Percentiles rank a stretch among this genome's conserved stretches.
Evolutionary conservation across 2,329 filamentous ascomycete species (phyloP).

Genomic region (Calonectria fujianensis): DNA sequence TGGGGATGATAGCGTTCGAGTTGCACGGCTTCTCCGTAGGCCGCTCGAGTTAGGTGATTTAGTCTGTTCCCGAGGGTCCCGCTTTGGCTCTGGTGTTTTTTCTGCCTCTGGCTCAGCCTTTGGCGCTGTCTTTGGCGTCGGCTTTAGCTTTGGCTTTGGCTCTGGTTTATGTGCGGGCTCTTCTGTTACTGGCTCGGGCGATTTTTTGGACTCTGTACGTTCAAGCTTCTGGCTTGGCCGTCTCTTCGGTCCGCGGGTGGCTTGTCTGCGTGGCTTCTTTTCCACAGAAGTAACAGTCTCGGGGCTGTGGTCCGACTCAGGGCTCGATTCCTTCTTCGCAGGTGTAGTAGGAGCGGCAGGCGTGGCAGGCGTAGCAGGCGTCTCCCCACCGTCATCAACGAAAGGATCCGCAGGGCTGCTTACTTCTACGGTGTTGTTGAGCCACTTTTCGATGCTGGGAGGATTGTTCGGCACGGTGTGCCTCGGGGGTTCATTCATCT

Average conservation of each 20-base stretch:
- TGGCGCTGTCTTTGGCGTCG: conserved; percentile 35
- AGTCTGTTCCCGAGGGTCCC: conserved; percentile 45
- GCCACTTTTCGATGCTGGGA: conserved; percentile 79
- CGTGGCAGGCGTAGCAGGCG: conserved; percentile 39
- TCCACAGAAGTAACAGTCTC: conserved; percentile 38
- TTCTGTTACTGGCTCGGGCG: conserved; percentile 29
- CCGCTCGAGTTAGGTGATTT: conserved; percentile 59
- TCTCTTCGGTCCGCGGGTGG: conserved; percentile 52
- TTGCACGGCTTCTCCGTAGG: conserved; percentile 75
- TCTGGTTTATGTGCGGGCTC: conserved; percentile 26
- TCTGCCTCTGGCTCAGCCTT: conserved; percentile 38
- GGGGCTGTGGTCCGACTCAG: conserved; percentile 29
- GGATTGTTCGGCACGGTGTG: conserved; percentile 72
- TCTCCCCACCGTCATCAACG: conserved; percentile 64
- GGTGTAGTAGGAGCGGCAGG: conserved; percentile 32
- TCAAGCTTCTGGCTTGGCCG: conserved; percentile 50
- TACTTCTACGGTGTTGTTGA: conserved; percentile 74
- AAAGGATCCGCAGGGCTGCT: conserved; percentile 79
- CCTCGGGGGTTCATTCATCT: conserved; percentile 74
- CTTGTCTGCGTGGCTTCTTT: conserved; percentile 49
- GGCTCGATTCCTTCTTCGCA: conserved; percentile 1
- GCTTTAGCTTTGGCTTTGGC: conserved; percentile 27
- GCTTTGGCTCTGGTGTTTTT: conserved; percentile 47
- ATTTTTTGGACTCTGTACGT: conserved; percentile 45
- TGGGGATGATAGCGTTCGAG: conserved; percentile 69